Evolutionary conservation across 2,329 filamentous ascomycete genomes (phyloP).

Genomic region (Metarhizium guizhouense): DNA sequence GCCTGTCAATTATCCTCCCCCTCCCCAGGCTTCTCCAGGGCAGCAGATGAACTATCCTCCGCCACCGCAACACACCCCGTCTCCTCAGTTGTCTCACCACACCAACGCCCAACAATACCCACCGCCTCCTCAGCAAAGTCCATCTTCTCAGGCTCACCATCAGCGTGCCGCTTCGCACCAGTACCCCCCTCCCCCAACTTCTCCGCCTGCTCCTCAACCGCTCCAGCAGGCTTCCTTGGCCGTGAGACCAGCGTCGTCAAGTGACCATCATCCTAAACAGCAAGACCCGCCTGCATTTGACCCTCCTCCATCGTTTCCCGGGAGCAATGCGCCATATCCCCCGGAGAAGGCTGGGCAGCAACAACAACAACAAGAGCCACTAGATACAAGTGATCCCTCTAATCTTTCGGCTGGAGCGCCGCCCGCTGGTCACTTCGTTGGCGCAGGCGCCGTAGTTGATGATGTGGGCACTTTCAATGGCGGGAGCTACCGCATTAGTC

Average conservation of each 20-base stretch:
- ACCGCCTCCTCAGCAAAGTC: conserved; percentile 16
- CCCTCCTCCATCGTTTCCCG: conserved; percentile 16
- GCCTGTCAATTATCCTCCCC: conserved; percentile 18
- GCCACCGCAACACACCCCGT: conserved; percentile 21
- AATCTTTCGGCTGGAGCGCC: conserved; percentile 31
- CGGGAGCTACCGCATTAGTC: conserved; percentile 86
- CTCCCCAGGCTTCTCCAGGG: conserved; percentile 7
- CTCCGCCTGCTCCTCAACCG: background rate
- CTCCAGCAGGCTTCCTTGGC: conserved; percentile 12
- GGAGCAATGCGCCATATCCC: conserved; percentile 14
- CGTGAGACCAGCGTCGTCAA: conserved; percentile 16
- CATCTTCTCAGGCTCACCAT: conserved; percentile 4
- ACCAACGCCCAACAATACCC: conserved; percentile 16
- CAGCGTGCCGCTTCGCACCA: conserved; percentile 12
- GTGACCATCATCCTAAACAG: conserved; percentile 8
- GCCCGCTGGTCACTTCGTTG: conserved; percentile 49
- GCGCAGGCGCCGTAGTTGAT: conserved; percentile 56
- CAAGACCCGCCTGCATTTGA: conserved; percentile 19
- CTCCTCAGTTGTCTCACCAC: conserved; percentile 19
- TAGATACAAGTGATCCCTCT: conserved; percentile 15
- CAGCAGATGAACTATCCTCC: conserved; percentile 19
- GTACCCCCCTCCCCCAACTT: conserved; percentile 8
- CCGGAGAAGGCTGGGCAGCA: conserved; percentile 18
- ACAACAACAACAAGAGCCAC: conserved; percentile 14
- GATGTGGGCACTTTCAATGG: conserved; percentile 97